These are phyloP conservation scores for Scedosporium boydii DNA, from an alignment of 2,329 filamentous ascomycete species.

Conservation along the genomic window DNA sequence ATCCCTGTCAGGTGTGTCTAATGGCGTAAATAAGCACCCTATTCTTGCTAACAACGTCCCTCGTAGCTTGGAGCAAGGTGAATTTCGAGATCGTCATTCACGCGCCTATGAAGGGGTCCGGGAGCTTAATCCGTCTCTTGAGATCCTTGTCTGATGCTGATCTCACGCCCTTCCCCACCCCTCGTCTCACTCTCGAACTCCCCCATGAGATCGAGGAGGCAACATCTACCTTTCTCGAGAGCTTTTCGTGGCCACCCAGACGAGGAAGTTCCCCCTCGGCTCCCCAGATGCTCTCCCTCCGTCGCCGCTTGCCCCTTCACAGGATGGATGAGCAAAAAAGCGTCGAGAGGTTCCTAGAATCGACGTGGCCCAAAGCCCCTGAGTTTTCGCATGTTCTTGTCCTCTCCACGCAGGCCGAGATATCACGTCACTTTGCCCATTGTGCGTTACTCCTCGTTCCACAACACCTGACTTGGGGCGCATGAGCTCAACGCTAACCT, in stretches of 20 bases:
- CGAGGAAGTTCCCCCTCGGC: conserved; percentile 25
- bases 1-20: conserved; percentile 50
- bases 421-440: conserved; percentile 75
- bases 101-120: conserved; percentile 59
- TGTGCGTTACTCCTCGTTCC: conserved; percentile 33
- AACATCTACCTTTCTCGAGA: conserved; percentile 51
- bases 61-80: conserved; percentile 64
- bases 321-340: conserved; percentile 58
- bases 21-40: background rate
- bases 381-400: conserved; percentile 67
- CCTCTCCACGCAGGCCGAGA: conserved; percentile 69
- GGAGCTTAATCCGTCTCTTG: conserved; percentile 66
- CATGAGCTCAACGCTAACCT: conserved; percentile 10
- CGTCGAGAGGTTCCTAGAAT: conserved; percentile 69
- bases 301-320: conserved; percentile 59
- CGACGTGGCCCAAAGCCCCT: conserved; percentile 68
- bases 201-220: conserved; percentile 59
- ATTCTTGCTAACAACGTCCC: conserved; percentile 7
- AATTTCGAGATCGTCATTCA: conserved; percentile 78
- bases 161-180: conserved; percentile 58
- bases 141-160: conserved; percentile 67
- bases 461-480: no score
- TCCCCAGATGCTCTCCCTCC: conserved; percentile 54
- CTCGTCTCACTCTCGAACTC: conserved; percentile 77
- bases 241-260: conserved; percentile 58